phyloP scores from a whole-genome alignment of 495 filamentous ascomycete species.

The Immersiella caudata region DNA sequence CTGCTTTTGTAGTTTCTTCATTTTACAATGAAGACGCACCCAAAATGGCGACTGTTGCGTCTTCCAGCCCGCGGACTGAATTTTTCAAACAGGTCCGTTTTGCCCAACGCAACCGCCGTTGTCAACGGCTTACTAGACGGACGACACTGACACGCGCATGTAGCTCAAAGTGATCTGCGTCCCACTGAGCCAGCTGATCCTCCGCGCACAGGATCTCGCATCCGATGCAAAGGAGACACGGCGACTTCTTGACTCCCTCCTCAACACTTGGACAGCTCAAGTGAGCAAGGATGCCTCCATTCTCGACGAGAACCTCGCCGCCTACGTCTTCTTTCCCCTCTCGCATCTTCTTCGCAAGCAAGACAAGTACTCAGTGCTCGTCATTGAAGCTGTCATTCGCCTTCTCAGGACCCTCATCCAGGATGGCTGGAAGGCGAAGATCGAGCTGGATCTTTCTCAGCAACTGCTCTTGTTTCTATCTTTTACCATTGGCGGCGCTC shows the following conservation, averaged over 20 bases:
- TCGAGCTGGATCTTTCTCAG: conserved; percentile 70
- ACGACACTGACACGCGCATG: not conserved
- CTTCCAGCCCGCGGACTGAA: conserved; percentile 27
- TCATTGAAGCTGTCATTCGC: conserved; percentile 73
- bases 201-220: conserved; percentile 60
- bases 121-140: not conserved
- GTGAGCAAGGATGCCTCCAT: conserved; percentile 51
- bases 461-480: conserved; percentile 86
- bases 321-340: conserved; percentile 93
- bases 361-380: conserved; percentile 68
- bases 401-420: conserved; percentile 72
- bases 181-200: conserved; percentile 69
- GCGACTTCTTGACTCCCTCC: conserved; percentile 57
- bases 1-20: not conserved
- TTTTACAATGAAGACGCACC: not conserved
- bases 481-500: conserved; percentile 73
- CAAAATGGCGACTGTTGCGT: conserved; percentile 28
- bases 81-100: conserved; percentile 38
- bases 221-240: conserved; percentile 58
- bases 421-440: conserved; percentile 72
- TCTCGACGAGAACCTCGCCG: conserved; percentile 80
- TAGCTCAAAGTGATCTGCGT: conserved; percentile 65
- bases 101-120: not conserved
- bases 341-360: conserved; percentile 81
- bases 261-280: conserved; percentile 55